Conservation (phyloP, 139 green algal genomes). For the Chlorella sp. region DNA sequence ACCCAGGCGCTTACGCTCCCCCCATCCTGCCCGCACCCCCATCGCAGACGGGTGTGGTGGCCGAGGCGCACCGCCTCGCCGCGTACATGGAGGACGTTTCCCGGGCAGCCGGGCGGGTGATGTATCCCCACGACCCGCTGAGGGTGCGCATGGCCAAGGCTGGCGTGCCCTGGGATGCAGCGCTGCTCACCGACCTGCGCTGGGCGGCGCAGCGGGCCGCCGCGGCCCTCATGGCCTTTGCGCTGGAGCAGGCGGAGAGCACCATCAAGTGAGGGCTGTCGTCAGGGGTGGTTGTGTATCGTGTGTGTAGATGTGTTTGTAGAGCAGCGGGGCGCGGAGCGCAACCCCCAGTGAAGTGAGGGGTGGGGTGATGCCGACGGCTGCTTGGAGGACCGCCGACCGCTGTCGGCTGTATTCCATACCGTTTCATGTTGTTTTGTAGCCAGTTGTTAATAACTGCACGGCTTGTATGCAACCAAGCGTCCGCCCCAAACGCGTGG, state of each 20-base stretch:
- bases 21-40: neutral
- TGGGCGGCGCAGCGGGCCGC: slow-evolving; percentile 46
- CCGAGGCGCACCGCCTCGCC: slow-evolving; percentile 36
- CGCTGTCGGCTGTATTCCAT: too few relatives aligned
- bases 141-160: slow-evolving; percentile 36
- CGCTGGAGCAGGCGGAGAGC: slow-evolving; percentile 3
- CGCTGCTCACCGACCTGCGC: slow-evolving; percentile 34
- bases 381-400: too few relatives aligned
- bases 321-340: neutral
- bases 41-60: neutral
- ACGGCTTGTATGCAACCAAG: too few relatives aligned
- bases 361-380: too few relatives aligned
- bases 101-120: neutral
- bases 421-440: too few relatives aligned
- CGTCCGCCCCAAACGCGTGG: too few relatives aligned
- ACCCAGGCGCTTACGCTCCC: too few relatives aligned
- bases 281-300: neutral
- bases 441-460: too few relatives aligned
- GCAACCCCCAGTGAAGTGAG: too few relatives aligned
- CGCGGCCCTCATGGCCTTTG: slow-evolving; percentile 43
- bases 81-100: slow-evolving; percentile 6
- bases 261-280: slow-evolving; percentile 1
- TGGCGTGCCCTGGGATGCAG: slow-evolving; percentile 53
- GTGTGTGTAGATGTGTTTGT: neutral
- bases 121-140: slow-evolving; percentile 36